Conservation (phyloP, 129 eudicot genomes). For the sunflower (Helianthus annuus) region DNA sequence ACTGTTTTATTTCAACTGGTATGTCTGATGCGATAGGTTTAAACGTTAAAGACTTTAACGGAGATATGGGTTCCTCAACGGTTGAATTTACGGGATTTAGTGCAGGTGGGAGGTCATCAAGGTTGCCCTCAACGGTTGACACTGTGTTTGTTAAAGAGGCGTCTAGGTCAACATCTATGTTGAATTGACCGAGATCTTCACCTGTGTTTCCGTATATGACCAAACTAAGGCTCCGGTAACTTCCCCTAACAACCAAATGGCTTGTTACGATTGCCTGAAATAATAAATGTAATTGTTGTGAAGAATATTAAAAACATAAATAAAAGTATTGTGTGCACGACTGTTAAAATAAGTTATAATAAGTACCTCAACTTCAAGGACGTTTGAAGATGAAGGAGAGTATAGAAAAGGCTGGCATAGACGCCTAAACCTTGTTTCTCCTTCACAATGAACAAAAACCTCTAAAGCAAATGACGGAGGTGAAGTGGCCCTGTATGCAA, state of each 20-base stretch:
- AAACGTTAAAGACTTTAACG: slow-evolving; percentile 56
- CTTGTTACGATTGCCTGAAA: slow-evolving; percentile 87
- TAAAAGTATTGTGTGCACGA: neutral
- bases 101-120: slow-evolving; percentile 89
- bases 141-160: slow-evolving; percentile 75
- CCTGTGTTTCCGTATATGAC: slow-evolving; percentile 93
- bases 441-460: slow-evolving; percentile 92
- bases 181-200: slow-evolving; percentile 93
- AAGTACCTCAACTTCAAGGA: slow-evolving; percentile 94
- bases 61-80: slow-evolving; percentile 54
- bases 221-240: slow-evolving; percentile 96
- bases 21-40: slow-evolving; percentile 45
- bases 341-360: neutral
- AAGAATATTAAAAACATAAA: neutral
- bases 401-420: slow-evolving; percentile 88
- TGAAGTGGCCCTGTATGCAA: slow-evolving; percentile 73
- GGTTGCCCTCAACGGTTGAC: slow-evolving; percentile 75
- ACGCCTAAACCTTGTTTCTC: slow-evolving; percentile 94
- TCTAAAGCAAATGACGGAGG: slow-evolving; percentile 99
- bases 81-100: slow-evolving; percentile 46
- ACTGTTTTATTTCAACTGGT: slow-evolving; percentile 54
- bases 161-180: slow-evolving; percentile 87
- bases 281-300: neutral
- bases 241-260: slow-evolving; percentile 93
- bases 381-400: slow-evolving; percentile 96